Conservation (phyloP, 1,139 yeast genomes). For the Chernovozyma sophiae-reginae region DNA sequence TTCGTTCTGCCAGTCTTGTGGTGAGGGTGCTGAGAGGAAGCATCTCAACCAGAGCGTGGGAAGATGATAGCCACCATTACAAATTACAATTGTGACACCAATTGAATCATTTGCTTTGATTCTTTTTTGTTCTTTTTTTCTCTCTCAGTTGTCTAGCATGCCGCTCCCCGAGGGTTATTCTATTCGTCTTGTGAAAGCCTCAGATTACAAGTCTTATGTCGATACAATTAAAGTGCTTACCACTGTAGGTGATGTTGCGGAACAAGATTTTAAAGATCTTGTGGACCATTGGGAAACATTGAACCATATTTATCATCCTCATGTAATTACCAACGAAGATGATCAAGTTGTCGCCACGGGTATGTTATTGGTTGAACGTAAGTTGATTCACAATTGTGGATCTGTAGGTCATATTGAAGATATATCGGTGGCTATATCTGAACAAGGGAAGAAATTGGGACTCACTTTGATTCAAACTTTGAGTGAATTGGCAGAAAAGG, state of each 20-base stretch:
- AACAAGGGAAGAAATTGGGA: slow-evolving; percentile 86
- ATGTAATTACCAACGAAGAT: slow-evolving; percentile 51
- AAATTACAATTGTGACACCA: too few relatives aligned
- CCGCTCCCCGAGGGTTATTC: slow-evolving; percentile 48
- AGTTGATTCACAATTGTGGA: slow-evolving; percentile 75
- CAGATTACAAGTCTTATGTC: slow-evolving; percentile 50
- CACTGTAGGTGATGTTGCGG: slow-evolving; percentile 56
- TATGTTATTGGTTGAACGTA: slow-evolving; percentile 52
- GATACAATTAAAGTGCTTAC: slow-evolving; percentile 55
- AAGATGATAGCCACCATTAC: too few relatives aligned
- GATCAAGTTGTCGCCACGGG: slow-evolving; percentile 48
- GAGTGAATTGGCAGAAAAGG: slow-evolving; percentile 51
- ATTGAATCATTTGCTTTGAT: too few relatives aligned
- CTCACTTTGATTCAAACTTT: slow-evolving; percentile 58
- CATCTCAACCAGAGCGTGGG: too few relatives aligned
- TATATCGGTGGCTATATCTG: slow-evolving; percentile 69
- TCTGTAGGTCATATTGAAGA: slow-evolving; percentile 94
- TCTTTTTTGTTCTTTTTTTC: too few relatives aligned
- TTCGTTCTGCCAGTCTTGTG: too few relatives aligned
- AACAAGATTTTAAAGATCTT: slow-evolving; percentile 37
- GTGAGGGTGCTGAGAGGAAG: too few relatives aligned
- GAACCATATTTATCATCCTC: slow-evolving; percentile 49
- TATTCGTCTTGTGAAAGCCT: slow-evolving; percentile 42
- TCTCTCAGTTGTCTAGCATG: too few relatives aligned
- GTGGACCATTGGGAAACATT: slow-evolving; percentile 47